Base-by-base conservation (phyloP, 148 eudicot genomes). In the Rhododendron kiyosumense region DNA sequence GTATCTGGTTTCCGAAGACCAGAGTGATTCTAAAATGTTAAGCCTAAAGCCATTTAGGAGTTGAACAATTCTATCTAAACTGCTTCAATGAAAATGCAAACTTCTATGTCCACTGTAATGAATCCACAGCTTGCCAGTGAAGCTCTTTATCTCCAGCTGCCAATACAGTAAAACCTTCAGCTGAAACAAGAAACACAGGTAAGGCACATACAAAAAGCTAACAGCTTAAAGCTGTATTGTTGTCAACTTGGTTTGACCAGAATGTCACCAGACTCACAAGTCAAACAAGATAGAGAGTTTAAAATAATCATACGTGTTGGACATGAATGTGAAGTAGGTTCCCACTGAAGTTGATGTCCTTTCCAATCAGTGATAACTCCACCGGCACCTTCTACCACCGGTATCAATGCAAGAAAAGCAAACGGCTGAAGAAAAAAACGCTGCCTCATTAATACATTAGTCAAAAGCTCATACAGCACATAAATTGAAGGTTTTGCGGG, bases 301-400 rank as follows among this genome's bases (percentile, higher is more conserved):
- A 71, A 38, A 83, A 13, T 51, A 83, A 13, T 51, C 87, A 24
- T 93, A 95, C 99, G 91, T 75, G 91, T 59, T 26, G 93, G 88
- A 34, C 14, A 86, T 75, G 99, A 89, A 63, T 87, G 90, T 22
- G 99, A 89, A 32, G 95, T 91, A 86, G 99, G 95, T 73, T 96
- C 94, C 99, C 99, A 96, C 34, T 86, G 82, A 41, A 96, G 94
- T 18, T 87, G 87, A 54, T 91, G 65, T 36, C 99, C 99, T 79
- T 91, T 89, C 98, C 98, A 96, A 54, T 96, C 98, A 79, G 98
- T 92, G 88, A 95, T 94, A 28, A 88, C 88, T 87, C 99, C 99
- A 75, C 99, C 98, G 41, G 99, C 95, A 71, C 98, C 98, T 92
- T 96, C 91, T 82, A 95, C 93, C 77, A 96, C 98, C 7, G 99